Conservation (phyloP, 176 grass and related monocot genomes). For the Neostapfia colusana region DNA sequence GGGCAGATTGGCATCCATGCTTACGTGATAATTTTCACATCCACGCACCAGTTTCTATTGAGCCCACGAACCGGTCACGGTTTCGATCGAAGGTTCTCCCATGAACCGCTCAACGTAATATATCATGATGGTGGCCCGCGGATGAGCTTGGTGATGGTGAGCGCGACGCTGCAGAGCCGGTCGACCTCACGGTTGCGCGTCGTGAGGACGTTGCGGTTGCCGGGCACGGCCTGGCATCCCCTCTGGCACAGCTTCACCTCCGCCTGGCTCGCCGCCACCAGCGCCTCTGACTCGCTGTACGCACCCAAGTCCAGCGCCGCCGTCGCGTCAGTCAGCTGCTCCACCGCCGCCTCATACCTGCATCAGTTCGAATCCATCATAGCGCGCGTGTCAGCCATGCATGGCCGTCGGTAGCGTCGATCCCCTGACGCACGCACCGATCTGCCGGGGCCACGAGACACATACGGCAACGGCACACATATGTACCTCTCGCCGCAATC, state of each 20-base stretch:
- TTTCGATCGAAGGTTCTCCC: background rate
- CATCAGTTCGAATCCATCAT: background rate
- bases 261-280: conserved; percentile 47
- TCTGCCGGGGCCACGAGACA: too few relatives aligned
- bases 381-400: background rate
- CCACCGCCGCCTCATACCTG: conserved; percentile 66
- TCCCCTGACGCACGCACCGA: too few relatives aligned
- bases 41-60: background rate
- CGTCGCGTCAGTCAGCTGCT: conserved; percentile 62
- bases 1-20: background rate
- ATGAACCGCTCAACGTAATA: background rate
- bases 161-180: conserved; percentile 58
- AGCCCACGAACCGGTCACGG: background rate
- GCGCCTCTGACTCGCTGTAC: conserved; percentile 46
- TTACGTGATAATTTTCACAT: background rate
- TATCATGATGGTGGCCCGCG: background rate
- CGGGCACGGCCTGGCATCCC: conserved; percentile 40
- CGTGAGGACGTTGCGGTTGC: conserved; percentile 52
- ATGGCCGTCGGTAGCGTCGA: background rate
- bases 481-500: conserved; percentile 45
- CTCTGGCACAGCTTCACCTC: conserved; percentile 63
- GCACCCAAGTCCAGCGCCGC: conserved; percentile 44
- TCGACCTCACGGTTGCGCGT: conserved; percentile 56
- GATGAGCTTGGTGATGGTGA: conserved; percentile 53
- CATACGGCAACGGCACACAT: too few relatives aligned